These are phyloP conservation scores for Gymnopus androsaceus DNA, from an alignment of 1,284 basidiomycete species.

Conservation along the genomic window DNA sequence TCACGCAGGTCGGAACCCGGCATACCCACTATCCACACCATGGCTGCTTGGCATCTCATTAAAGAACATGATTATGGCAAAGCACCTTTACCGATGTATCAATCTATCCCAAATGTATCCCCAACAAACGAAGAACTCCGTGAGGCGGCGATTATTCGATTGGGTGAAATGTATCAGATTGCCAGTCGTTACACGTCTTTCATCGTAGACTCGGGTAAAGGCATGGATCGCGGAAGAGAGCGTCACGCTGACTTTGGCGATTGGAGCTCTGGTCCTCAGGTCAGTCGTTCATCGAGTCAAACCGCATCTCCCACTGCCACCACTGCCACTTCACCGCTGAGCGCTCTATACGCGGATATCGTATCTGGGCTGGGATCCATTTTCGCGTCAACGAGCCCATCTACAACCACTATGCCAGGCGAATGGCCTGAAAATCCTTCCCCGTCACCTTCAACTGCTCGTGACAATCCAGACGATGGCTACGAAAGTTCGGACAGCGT, in stretches of 20 bases:
- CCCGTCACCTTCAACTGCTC: not conserved
- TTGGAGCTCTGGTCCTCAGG: slow-evolving; percentile 4
- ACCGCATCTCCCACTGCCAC: too few species aligned
- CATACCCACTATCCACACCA: slow-evolving; percentile 48
- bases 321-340: not conserved
- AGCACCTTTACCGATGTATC: slow-evolving; percentile 33
- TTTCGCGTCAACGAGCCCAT: not conserved
- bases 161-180: slow-evolving; percentile 55
- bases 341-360: not conserved
- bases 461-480: slow-evolving; percentile 23
- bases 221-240: not conserved
- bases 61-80: slow-evolving; percentile 41
- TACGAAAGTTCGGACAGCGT: slow-evolving; percentile 28
- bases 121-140: slow-evolving; percentile 35
- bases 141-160: slow-evolving; percentile 46
- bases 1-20: slow-evolving; percentile 31
- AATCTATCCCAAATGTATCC: slow-evolving; percentile 17
- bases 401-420: slow-evolving; percentile 16
- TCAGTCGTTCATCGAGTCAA: not conserved
- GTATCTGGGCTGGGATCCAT: not conserved
- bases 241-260: slow-evolving; percentile 11
- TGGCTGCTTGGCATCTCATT: slow-evolving; percentile 55
- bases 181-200: slow-evolving; percentile 57
- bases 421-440: slow-evolving; percentile 20
- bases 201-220: slow-evolving; percentile 33